Conservation (phyloP, 192 early-diverging fungal genomes). For the Geranomyces michiganensis region DNA sequence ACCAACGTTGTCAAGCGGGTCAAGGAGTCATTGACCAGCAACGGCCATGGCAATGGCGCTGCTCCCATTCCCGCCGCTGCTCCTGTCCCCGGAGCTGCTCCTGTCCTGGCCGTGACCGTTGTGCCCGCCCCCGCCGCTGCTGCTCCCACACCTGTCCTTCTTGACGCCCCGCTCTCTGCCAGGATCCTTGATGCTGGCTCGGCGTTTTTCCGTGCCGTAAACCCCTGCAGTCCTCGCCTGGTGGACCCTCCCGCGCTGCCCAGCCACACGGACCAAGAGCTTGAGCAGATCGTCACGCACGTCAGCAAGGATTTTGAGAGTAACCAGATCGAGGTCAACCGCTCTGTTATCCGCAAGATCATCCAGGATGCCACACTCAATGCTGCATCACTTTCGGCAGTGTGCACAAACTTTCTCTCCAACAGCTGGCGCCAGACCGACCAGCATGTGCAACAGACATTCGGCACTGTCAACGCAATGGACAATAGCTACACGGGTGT, state of each 20-base stretch:
- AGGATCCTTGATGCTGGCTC: background rate
- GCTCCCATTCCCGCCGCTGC: too few species aligned
- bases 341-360: conserved; percentile 5
- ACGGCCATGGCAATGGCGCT: background rate
- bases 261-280: background rate
- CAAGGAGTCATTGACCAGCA: conserved; percentile 3
- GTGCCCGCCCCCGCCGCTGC: background rate
- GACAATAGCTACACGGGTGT: background rate
- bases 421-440: conserved; percentile 1
- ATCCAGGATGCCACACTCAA: background rate
- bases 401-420: background rate
- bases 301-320: conserved; percentile 12
- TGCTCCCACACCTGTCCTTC: background rate
- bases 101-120: background rate
- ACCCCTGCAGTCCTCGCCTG: background rate
- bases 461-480: background rate
- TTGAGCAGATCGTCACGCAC: conserved; percentile 15
- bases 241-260: background rate
- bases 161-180: conserved; percentile 6
- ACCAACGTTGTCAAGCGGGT: conserved; percentile 4
- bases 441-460: background rate
- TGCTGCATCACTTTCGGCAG: background rate
- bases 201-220: background rate
- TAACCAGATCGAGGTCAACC: conserved; percentile 14
- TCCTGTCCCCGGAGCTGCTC: background rate